phyloP scores from a whole-genome alignment of 2,329 filamentous ascomycete genomes.

The Sclerotinia borealis region DNA sequence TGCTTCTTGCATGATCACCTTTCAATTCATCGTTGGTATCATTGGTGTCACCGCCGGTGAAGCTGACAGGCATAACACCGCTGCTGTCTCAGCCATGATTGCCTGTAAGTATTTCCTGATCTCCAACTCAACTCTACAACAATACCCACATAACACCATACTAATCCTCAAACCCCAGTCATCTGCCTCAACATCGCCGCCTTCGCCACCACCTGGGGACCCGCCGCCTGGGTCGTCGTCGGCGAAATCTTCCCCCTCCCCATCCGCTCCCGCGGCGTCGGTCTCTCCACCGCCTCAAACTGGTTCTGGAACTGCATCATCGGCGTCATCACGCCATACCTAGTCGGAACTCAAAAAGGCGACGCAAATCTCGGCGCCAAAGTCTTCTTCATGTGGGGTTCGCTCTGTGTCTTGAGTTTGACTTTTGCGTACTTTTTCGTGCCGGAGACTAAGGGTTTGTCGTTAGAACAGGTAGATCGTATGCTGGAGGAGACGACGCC shows the following conservation, averaged over 20 bases:
- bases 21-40: conserved; percentile 81
- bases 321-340: conserved; percentile 67
- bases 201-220: conserved; percentile 86
- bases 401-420: conserved; percentile 48
- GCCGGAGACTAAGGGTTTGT: conserved; percentile 69
- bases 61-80: conserved; percentile 48
- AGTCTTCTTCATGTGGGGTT: conserved; percentile 54
- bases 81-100: conserved; percentile 62
- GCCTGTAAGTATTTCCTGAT: conserved; percentile 40
- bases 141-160: conserved; percentile 63
- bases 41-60: conserved; percentile 58
- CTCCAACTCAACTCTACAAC: conserved; percentile 44
- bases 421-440: conserved; percentile 54
- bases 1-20: conserved; percentile 75
- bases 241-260: conserved; percentile 88
- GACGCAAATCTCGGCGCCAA: conserved; percentile 27
- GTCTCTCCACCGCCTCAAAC: conserved; percentile 80
- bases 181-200: conserved; percentile 89
- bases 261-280: conserved; percentile 82
- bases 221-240: conserved; percentile 69
- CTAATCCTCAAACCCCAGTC: conserved; percentile 35
- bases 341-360: conserved; percentile 54
- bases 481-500: conserved; percentile 46
- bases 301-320: conserved; percentile 80
- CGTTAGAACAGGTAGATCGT: conserved; percentile 67